Evolutionary conservation across 495 filamentous ascomycete species (phyloP), one percentile per base, ranked within the genome.

Genomic region (Tuber umbilicatum): DNA sequence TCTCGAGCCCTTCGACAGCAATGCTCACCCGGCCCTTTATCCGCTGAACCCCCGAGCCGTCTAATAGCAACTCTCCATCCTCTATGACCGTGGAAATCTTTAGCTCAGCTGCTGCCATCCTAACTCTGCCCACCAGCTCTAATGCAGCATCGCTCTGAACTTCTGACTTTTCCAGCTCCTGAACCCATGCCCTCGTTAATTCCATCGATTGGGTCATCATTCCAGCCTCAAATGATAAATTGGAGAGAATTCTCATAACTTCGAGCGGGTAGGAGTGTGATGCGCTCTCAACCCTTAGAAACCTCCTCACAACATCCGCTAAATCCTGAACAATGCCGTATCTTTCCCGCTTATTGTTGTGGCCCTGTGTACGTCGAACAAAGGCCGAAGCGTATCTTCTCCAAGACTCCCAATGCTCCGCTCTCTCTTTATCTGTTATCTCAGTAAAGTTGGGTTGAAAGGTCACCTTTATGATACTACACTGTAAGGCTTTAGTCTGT

Each of bases 31-130:
- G 75, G 21, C 73, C 74, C 40, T 79, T 81, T 35, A 81, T 27
- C 5, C 70, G 64, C n/a, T 74, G 73, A 21, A 81, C 74, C 42
- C 69, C 39, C 39, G 73, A 70, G 14, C 42, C 67, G 6, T 72
- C 72, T 17, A 78, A 42, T 38, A 81, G 37, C 5, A 76, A 17
- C 50, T 73, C 70, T 37, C 71, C 73, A 39, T 75, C 67, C 12
- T 73, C 73, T 12, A 42, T 71, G 43, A 73, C 67, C 23, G 74
- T 70, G 19, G 75, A 78, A 67, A 79, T 23, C 41, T 80, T 82
- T 21, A 82, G 68, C 70, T 82, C 75, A 60, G 80, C 72, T 21
- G 78, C 73, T 50, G 81, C 81, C 38, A 82, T 73, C 67, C 81
- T 74, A 37, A 82, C 75, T 37, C 76, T 76, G 42, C 81, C 71